Base-by-base conservation (phyloP, 805 yeast species). In the Candida corydali region DNA sequence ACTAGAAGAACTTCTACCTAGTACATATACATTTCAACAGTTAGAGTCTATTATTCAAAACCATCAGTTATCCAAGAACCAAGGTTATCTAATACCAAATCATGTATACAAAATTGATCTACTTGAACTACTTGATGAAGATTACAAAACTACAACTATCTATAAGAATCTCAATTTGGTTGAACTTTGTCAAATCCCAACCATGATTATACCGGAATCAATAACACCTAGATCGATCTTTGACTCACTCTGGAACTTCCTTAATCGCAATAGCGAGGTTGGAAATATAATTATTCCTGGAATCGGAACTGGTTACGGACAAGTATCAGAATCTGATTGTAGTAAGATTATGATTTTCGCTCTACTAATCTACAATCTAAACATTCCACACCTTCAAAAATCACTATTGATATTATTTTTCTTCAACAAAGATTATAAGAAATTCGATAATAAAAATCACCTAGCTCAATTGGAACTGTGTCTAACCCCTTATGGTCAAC, bases 251-350 rank as follows among this genome's bases (percentile, higher is more conserved):
- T 56, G 60, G 60, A 52, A 47, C 38, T 29, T 49, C 17, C 32
- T 55, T 14, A 5, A 26, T 3, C 17, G 3, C 6, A 15, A 8
- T 20, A 9, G 11, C 17, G 17, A 19, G 3, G 17, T 16, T 4
- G 38, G 34, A 7, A 45, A 43, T 26, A 30, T 53, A 26, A 34
- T 56, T 5, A 38, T 55, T n/a, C 61, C 61, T 2, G 59, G 55
- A 2, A 39, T 56, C 8, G 61, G 59, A 5, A 50, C 59, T 3
- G 61, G 61, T 1, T 50, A 46, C 37, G 61, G 61, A 4, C 40
- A 41, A 2, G 25, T 54, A 14, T 47, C 45, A 23, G 40, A 40
- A 8, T 38, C 32, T 5, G 37, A 29, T 8, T 51, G 45, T 7
- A 51, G 55, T 3, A 45, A 43, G 18, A 25, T 46, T 12, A 53